phyloP scores from a whole-genome alignment of 176 grass and related monocot species.

The Hordeum vulgare region MorexV3_pseudomolecules_assembly NC_058524.1:350216328-350216827 shows the following conservation, averaged over 20 bases:
- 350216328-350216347: not conserved
- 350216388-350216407: conserved; percentile 7
- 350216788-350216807: conserved; percentile 3
- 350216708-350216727: not conserved
- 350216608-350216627: not conserved
- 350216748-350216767: conserved; percentile 1
- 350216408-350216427: not conserved
- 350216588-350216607: not conserved
- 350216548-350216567: not conserved
- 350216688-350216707: conserved; percentile 4
- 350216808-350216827: conserved; percentile 23
- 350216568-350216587: not conserved
- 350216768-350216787: not conserved
- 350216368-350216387: not conserved
- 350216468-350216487: not conserved
- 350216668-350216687: not conserved
- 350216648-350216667: not conserved
- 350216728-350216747: not conserved
- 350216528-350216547: not conserved
- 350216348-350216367: not conserved
- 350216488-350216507: not conserved
- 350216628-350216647: not conserved
- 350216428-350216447: not conserved
- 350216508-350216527: not conserved
- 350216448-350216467: not conserved